A percentile compares a stretch with the other conserved stretches of the same genome.
These are phyloP conservation scores for Talaromyces amestolkiae DNA, from an alignment of 2,329 filamentous ascomycete genomes.

Conservation along the genomic window DNA sequence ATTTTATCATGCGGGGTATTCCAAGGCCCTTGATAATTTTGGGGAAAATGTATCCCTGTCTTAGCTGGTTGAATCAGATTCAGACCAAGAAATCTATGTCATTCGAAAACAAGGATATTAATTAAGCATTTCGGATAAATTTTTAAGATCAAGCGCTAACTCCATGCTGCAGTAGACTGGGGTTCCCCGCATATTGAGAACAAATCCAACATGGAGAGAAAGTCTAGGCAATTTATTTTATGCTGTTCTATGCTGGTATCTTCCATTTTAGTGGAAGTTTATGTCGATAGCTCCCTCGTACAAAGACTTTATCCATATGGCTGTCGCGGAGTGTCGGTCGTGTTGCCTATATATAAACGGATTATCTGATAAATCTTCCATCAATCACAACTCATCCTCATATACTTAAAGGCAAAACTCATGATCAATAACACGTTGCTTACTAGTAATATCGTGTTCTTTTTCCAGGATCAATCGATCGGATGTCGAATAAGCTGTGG, in stretches of 20 bases:
- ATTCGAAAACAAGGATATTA: background rate
- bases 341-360: background rate
- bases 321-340: constrained; percentile 15
- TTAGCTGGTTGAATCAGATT: background rate
- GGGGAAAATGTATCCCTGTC: background rate
- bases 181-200: background rate
- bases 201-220: background rate
- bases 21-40: background rate
- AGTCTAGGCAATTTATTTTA: background rate
- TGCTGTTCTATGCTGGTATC: background rate
- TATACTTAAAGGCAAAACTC: background rate
- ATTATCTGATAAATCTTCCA: background rate
- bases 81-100: background rate
- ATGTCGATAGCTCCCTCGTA: background rate
- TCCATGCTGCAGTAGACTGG: background rate
- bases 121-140: background rate
- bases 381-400: background rate
- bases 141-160: background rate
- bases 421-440: background rate
- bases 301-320: background rate
- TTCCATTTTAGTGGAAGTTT: background rate
- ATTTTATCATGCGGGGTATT: background rate
- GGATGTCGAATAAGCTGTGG: constrained; percentile 27
- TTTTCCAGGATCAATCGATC: background rate
- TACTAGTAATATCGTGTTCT: background rate